Evolutionary conservation across 2,329 filamentous ascomycete genomes (phyloP), one percentile per base, ranked within the genome.

Genomic region (Kalaharituber pfeilii): DNA sequence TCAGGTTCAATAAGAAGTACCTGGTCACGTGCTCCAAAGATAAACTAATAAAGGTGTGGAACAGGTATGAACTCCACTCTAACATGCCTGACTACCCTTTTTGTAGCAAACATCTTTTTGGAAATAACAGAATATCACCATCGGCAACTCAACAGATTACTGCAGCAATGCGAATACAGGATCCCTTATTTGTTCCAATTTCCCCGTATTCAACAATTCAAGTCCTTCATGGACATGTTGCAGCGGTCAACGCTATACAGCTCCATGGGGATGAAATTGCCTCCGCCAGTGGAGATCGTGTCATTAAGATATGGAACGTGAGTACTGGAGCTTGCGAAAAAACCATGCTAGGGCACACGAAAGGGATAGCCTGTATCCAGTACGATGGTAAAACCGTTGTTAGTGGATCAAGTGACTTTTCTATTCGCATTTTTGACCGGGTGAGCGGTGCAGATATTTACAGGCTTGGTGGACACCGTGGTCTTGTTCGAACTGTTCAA

Each of bases 1-100:
- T 98, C 54, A 79, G 85, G 57, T 98, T 96, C 62, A 88, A 96
- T 65, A 82, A 86, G 60, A 79, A 86, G 7, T 93, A 93, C 59
- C 74, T 98, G 3, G 86, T 96, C 11, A 98, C 91, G 0, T 96
- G 91, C 65, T 96, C 89, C 50, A 98, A 98, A 67, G 91, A 98
- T 68, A 93, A 88, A 68, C 83, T 83, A 0, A 94, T 98, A 73
- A 95, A 95, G 68, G 81, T 98, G 18, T 98, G 94, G 77, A 96
- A 89, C 66, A 80, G 91, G 4, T 75, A 72, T 18, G 73, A 79
- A 18, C 71, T 94, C n/a, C 70, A 71, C 28, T 72, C 75, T 44
- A 77, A 77, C 22, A 77, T 81, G 29, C 58, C 74, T 2, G 79
- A 78, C 5, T 81, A 80, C 66, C 45, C 68, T 5, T 60, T 56